Conservation (phyloP, 2,329 filamentous ascomycete species). For the Magnaporthiopsis incrustans region DNA sequence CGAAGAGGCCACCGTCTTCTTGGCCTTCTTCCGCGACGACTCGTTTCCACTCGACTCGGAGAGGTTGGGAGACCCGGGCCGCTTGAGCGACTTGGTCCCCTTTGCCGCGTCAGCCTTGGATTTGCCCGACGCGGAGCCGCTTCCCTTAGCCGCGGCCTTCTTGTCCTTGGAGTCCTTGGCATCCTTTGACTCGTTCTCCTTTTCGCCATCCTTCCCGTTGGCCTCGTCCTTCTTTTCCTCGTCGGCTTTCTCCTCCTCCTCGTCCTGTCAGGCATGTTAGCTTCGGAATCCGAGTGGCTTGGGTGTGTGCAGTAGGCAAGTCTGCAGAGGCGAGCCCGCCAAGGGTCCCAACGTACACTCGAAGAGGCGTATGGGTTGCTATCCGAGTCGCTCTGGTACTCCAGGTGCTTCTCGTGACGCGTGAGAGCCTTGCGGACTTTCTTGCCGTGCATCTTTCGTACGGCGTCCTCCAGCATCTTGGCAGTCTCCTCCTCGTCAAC, state of each 20-base stretch:
- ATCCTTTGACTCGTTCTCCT: conserved; percentile 34
- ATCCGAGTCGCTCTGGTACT: conserved; percentile 64
- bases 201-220: conserved; percentile 45
- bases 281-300: not conserved
- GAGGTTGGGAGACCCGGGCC: conserved; percentile 75
- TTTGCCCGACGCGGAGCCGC: conserved; percentile 46
- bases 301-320: not conserved
- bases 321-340: too few species aligned
- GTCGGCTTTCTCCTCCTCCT: conserved; percentile 45
- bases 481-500: conserved; percentile 69
- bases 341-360: conserved; percentile 20
- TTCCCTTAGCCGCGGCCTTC: conserved; percentile 58
- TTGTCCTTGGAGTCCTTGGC: conserved; percentile 47
- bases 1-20: conserved; percentile 48
- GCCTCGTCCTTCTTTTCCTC: conserved; percentile 61
- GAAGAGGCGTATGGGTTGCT: conserved; percentile 27
- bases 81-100: conserved; percentile 62
- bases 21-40: conserved; percentile 69
- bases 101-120: conserved; percentile 39
- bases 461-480: conserved; percentile 55
- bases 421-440: conserved; percentile 71
- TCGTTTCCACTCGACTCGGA: conserved; percentile 93
- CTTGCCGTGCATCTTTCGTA: conserved; percentile 68
- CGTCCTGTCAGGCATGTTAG: conserved; percentile 26
- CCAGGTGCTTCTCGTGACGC: conserved; percentile 77